Evolutionary conservation across 2,329 filamentous ascomycete species (phyloP), one percentile per base, ranked within the genome.

Genomic region (Ophiostoma sp.): DNA sequence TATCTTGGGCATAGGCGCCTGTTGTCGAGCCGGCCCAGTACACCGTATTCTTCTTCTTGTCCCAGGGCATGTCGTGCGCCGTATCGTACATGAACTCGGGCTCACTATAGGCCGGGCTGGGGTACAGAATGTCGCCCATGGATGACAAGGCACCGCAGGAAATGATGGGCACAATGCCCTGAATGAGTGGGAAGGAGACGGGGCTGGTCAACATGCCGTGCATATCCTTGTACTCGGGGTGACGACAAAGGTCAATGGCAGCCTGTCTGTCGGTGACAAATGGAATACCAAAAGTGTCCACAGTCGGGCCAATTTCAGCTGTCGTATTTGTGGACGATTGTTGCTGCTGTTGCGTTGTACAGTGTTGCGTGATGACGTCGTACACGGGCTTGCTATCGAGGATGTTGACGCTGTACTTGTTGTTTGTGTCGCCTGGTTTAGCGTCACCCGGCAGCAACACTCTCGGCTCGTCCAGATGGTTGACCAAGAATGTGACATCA

Each of bases 1-100:
- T 88, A 11, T 80, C 77, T 0, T 75, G 74, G 0, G 79, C 80
- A 52, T 80, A 84, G 0, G 83, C 86, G 2, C 87, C 88, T 0
- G 87, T 89, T 0, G 83, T 88, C 0, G 85, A 87, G 0, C 88
- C 88, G 0, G 85, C 83, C 88, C 88, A 90, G 77, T 89, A 90
- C 0, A 89, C 77, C 2, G 83, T 84, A 48, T 85, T 84, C 1
- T 75, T 76, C 76, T 90, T 90, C 6, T 80, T 64, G 0, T 84
- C 78, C 87, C 87, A 90, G 0, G 79, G 77, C 0, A 83, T 52
- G 73, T 89, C 87, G 2, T 80, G 64, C 0, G 74, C 39, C 0
- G 79, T 77, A 2, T 83, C 78, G 75, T 88, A 89, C 4, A 76
- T 74, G 39, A 85, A 83, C 57, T 83, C 79, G 1, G 79, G 19